A percentile compares a stretch with the other conserved stretches of the same genome.
phyloP scores from a whole-genome alignment of 495 filamentous ascomycete genomes.

The Zalerion maritima region DNA sequence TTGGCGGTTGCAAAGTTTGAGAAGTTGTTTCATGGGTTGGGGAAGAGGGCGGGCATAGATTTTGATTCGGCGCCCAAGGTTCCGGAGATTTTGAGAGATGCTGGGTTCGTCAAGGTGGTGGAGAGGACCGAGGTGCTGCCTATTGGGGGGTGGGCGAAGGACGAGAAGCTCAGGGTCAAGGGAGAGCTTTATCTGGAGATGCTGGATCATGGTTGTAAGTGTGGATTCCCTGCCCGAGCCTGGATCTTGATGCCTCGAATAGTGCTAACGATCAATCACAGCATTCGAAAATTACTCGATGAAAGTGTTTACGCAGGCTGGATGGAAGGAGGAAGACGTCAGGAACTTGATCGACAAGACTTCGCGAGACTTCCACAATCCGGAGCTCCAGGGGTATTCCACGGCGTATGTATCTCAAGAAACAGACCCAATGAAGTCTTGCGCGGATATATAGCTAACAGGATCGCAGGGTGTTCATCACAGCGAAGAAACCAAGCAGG shows the following conservation, averaged over 20 bases:
- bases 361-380: slow-evolving; percentile 8
- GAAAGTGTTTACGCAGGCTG: slow-evolving; percentile 12
- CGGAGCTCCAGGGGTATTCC: slow-evolving; percentile 10
- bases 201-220: slow-evolving; percentile 12
- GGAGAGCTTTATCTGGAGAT: slow-evolving; percentile 10
- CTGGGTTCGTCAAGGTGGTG: slow-evolving; percentile 39
- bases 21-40: too few relatives aligned
- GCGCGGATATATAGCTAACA: not conserved
- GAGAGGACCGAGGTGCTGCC: slow-evolving; percentile 24
- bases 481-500: slow-evolving; percentile 18
- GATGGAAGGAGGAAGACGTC: slow-evolving; percentile 13
- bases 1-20: too few relatives aligned
- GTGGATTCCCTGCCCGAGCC: not conserved
- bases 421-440: not conserved
- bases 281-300: slow-evolving; percentile 11
- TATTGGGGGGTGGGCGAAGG: slow-evolving; percentile 14
- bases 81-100: slow-evolving; percentile 30
- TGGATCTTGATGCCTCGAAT: not conserved
- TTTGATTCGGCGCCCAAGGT: slow-evolving; percentile 19
- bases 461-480: slow-evolving; percentile 12
- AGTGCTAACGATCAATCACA: not conserved
- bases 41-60: too few relatives aligned
- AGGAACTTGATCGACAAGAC: slow-evolving; percentile 11
- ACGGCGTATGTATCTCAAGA: slow-evolving; percentile 10
- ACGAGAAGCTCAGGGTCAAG: slow-evolving; percentile 15